Percentiles rank a stretch among this genome's conserved stretches.
Evolutionary conservation across 2,329 filamentous ascomycete species (phyloP).

Genomic region (Helotiales sp.): DNA sequence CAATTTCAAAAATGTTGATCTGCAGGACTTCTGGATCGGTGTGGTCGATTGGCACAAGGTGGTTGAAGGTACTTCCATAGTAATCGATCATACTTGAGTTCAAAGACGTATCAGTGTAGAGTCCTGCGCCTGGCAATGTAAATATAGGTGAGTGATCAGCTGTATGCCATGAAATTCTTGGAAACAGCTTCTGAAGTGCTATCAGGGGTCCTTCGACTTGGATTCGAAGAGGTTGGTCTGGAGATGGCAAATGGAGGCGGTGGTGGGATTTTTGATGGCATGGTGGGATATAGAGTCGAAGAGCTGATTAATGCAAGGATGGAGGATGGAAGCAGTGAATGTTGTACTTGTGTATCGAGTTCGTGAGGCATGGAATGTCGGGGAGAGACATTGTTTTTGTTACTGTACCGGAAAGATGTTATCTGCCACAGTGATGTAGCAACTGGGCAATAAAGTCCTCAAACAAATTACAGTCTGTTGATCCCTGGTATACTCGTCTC

Average conservation of each 20-base stretch:
- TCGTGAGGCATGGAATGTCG: no score
- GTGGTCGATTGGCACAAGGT: constrained; percentile 46
- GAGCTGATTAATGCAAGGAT: neutral
- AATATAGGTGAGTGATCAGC: no score
- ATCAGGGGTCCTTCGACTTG: neutral
- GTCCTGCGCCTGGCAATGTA: no score
- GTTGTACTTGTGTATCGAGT: no score
- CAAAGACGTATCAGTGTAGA: no score
- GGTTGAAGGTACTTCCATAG: constrained; percentile 50
- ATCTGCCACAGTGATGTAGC: no score
- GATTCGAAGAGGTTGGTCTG: neutral
- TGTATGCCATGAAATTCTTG: neutral
- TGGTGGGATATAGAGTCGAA: neutral
- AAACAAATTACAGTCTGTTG: no score
- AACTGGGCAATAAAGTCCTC: no score
- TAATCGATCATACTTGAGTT: constrained; percentile 42
- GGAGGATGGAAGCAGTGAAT: neutral
- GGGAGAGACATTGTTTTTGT: no score
- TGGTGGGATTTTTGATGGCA: neutral
- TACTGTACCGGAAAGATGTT: no score
- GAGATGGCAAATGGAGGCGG: neutral
- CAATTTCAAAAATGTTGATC: constrained; percentile 46
- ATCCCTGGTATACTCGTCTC: no score
- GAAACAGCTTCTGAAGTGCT: neutral
- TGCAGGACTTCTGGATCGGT: constrained; percentile 48